Evolutionary conservation across 1,284 basidiomycete species (phyloP).

Genomic region (Rhodotorula glutinis): DNA sequence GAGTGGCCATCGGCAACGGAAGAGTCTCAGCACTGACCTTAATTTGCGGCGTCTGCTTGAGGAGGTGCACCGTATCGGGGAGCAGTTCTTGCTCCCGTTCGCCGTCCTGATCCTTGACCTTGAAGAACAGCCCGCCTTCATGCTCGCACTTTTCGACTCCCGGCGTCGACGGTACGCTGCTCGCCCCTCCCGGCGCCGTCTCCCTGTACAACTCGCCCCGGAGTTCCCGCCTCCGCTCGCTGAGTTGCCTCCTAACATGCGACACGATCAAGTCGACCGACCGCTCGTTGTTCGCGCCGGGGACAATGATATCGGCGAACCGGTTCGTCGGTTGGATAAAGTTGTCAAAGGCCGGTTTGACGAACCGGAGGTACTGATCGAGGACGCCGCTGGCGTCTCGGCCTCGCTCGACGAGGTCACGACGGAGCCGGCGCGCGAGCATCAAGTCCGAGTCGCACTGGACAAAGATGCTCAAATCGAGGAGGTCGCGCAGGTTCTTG

Average conservation of each 20-base stretch:
- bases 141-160: slow-evolving; percentile 13
- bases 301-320: slow-evolving; percentile 89
- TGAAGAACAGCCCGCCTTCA: slow-evolving; percentile 6
- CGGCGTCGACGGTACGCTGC: slow-evolving; percentile 7
- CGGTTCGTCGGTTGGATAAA: slow-evolving; percentile 86
- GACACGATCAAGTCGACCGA: slow-evolving; percentile 92
- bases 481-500: slow-evolving; percentile 63
- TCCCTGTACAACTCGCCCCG: slow-evolving; percentile 63
- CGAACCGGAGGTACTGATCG: slow-evolving; percentile 63
- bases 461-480: slow-evolving; percentile 72
- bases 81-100: slow-evolving; percentile 46
- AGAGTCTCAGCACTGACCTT: slow-evolving; percentile 53
- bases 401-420: slow-evolving; percentile 85
- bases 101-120: slow-evolving; percentile 9
- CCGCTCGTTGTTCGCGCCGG: slow-evolving; percentile 73
- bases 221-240: slow-evolving; percentile 69
- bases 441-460: slow-evolving; percentile 88
- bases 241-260: slow-evolving; percentile 80
- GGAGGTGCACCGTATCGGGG: slow-evolving; percentile 60
- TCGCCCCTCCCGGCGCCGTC: slow-evolving; percentile 13
- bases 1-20: background rate
- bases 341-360: slow-evolving; percentile 76
- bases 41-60: slow-evolving; percentile 78
- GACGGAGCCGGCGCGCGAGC: slow-evolving; percentile 84
- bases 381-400: slow-evolving; percentile 80